A percentile compares a stretch with the other conserved stretches of the same genome.
phyloP scores from a whole-genome alignment of 2,329 filamentous ascomycete species.

The Beauveria brongniartii region DNA sequence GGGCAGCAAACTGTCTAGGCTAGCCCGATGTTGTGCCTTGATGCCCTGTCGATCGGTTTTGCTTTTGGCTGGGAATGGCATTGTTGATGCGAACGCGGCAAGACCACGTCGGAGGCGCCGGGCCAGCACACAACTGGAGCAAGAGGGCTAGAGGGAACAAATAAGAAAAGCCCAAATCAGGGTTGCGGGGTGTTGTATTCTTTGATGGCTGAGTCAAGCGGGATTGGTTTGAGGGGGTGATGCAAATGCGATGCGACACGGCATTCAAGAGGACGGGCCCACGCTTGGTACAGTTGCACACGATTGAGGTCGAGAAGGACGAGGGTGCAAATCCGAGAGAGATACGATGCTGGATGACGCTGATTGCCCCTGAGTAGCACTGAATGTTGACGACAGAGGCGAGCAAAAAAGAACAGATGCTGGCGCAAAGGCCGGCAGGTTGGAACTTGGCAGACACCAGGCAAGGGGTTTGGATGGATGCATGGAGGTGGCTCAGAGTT shows the following conservation, averaged over 20 bases:
- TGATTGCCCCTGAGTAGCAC: background rate
- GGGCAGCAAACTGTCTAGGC: conserved; percentile 2
- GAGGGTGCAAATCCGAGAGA: too few species aligned
- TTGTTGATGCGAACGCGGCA: conserved; percentile 8
- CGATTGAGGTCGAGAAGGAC: too few species aligned
- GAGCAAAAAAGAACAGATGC: background rate
- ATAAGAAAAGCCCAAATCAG: background rate
- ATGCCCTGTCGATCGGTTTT: conserved; percentile 2
- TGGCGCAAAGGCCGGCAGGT: background rate
- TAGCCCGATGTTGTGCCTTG: background rate
- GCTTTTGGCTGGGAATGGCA: background rate
- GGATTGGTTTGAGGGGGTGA: background rate
- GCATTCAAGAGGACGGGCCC: background rate
- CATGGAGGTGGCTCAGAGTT: background rate
- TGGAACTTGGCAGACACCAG: background rate
- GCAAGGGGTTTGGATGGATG: background rate
- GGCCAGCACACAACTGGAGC: background rate
- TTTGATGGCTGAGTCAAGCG: background rate
- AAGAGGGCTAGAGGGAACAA: background rate
- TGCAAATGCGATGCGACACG: background rate
- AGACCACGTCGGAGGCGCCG: background rate
- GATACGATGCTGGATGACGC: too few species aligned
- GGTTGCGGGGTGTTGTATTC: background rate
- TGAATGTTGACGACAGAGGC: background rate
- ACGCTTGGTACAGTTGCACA: background rate